Evolutionary conservation across 202 grass and related monocot genomes (phyloP), one percentile per base, ranked within the genome.

Genomic region (Saccharum hybrid): DNA sequence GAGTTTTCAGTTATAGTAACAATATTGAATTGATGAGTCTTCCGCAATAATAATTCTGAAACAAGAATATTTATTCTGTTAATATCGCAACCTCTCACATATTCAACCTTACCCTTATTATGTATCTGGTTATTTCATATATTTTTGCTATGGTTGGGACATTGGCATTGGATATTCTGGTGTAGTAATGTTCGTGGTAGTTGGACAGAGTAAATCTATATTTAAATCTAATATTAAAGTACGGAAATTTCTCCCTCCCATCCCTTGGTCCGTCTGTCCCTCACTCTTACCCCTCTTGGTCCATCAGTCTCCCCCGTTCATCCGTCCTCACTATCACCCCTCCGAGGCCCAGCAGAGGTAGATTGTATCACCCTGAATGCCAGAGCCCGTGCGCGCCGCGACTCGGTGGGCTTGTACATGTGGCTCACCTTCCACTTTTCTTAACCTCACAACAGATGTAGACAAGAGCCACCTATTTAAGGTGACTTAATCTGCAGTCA

Each of bases 61-160:
- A 75, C 30, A 36, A 15, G 12, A 71, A 46, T 72, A 76, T 43
- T 13, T 41, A 62, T 49, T 79, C 23, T 40, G 4, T 82, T 87
- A 19, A 12, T 16, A 39, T 5, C 72, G 42, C 77, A 42, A 23
- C 15, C 16, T 87, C 14, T 7, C 63, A 56, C 28, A 49, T 87
- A 5, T 2, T 87, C 67, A 42, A 5, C 23, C 8, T 31, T 75
- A 31, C 19, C 18, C 21, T 52, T 82, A 41, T 76, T 52, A 4
- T 62, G 34, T 46, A 71, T 54, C 7, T 63, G 5, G 6, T 66
- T 19, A 49, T 18, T 82, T 42, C 13, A 42, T 71, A 36, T 71
- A 34, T 66, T 75, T 81, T 26, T 40, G 13, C 23, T 40, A 13
- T 37, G 5, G 14, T 21, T 41, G 41, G 56, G 33, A 21, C 43